Base-by-base conservation (phyloP, 768 basidiomycete species). In the Naganishia friedmannii region DNA sequence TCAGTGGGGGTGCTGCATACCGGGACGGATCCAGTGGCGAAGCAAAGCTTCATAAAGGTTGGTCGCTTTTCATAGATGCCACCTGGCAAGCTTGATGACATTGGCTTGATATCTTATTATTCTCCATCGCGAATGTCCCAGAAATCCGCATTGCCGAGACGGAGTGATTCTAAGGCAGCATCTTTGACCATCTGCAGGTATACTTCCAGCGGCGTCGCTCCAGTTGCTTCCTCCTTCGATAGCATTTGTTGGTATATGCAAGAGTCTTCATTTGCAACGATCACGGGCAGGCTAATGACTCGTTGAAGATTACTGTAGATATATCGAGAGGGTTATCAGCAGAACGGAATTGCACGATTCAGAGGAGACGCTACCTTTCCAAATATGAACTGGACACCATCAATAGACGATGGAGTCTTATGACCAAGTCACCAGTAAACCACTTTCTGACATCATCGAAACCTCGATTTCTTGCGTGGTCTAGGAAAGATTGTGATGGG, bases 211-310 rank as follows among this genome's bases (percentile, higher is more conserved):
- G 86, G 82, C 48, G 86, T 83, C 9, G 87, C 87, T 32, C 86
- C 85, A 21, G 28, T 67, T 55, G 85, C 84, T 37, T 29, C 32
- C 2, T 57, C 46, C 31, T 8, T 42, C 15, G 39, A 55, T 29
- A 89, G 83, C 80, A 95, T 96, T 79, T 92, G 92, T 73, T 90
- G 87, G 75, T 93, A 93, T 17, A 96, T 81, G 74, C 87, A 87
- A 81, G 91, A 90, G 53, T 90, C 86, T 70, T 92, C 91, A 78
- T 93, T 92, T 0, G 92, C 93, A 7, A 97, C 88, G 37, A 90
- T 83, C 73, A 90, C 92, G n/a, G 87, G 87, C 5, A 97, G 84
- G 54, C 89, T 84, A 70, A 97, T 81, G 0, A 89, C 88, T 10
- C 86, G 85, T 73, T 89, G 88, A 32, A 95, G 39, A 83, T 93